These are phyloP conservation scores for Arthrocladium fulminans DNA, from an alignment of 2,329 filamentous ascomycete species.

Conservation along the genomic window DNA sequence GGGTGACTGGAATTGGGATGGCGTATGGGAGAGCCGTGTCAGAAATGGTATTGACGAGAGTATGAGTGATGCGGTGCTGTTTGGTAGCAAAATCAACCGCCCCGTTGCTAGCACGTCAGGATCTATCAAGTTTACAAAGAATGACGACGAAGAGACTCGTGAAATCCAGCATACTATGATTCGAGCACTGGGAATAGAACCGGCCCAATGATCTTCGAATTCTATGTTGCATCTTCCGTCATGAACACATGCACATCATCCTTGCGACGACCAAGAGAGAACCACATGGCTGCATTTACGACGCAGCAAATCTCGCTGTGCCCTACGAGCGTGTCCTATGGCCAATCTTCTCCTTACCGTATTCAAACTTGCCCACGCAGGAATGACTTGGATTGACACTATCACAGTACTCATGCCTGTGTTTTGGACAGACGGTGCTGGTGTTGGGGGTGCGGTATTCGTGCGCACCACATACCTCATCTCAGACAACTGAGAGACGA, in stretches of 20 bases:
- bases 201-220: neutral
- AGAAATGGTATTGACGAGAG: conserved; percentile 68
- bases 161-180: conserved; percentile 31
- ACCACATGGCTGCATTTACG: too few relatives aligned
- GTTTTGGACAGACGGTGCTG: neutral
- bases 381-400: neutral
- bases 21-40: conserved; percentile 88
- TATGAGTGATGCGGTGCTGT: conserved; percentile 69
- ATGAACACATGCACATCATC: too few relatives aligned
- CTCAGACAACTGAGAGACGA: neutral
- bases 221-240: neutral
- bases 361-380: neutral
- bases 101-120: conserved; percentile 7
- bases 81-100: conserved; percentile 43
- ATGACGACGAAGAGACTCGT: conserved; percentile 53
- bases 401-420: conserved; percentile 1
- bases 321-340: neutral
- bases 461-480: conserved; percentile 4
- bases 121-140: conserved; percentile 51
- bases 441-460: neutral
- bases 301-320: too few relatives aligned
- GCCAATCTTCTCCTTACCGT: neutral
- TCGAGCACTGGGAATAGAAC: neutral
- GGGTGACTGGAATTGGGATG: conserved; percentile 95
- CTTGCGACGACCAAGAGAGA: too few relatives aligned